Conservation (phyloP, 1,284 basidiomycete species). For the Ustilago sp. region DNA sequence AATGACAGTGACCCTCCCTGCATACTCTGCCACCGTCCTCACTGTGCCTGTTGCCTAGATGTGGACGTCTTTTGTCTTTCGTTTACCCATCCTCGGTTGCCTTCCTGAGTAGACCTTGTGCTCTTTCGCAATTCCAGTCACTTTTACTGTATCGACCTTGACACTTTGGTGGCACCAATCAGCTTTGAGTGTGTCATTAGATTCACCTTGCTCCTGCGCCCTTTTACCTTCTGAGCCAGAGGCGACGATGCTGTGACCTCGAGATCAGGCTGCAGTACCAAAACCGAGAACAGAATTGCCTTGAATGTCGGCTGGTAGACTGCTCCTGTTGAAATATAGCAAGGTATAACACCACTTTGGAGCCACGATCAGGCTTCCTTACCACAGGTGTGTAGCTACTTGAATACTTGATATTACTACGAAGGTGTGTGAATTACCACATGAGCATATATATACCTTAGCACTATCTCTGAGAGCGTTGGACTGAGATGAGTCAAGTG, state of each 20-base stretch:
- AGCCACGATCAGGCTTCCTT: no score
- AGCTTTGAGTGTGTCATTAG: not conserved
- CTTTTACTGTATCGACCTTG: not conserved
- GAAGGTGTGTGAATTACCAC: no score
- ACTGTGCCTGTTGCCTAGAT: conserved; percentile 19
- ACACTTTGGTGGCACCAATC: not conserved
- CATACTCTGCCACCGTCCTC: conserved; percentile 29
- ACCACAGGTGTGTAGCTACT: no score
- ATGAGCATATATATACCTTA: no score
- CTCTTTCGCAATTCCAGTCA: not conserved
- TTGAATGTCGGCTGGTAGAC: not conserved
- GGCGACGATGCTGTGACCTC: not conserved
- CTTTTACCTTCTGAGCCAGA: not conserved
- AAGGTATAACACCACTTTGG: no score
- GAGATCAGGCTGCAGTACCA: not conserved
- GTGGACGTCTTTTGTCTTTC: not conserved
- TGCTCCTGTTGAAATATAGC: no score
- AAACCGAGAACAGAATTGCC: not conserved
- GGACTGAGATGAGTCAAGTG: no score
- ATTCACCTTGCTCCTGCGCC: not conserved
- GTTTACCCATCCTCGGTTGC: not conserved
- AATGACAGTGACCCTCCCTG: conserved; percentile 22
- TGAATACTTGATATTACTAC: no score
- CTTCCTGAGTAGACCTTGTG: not conserved
- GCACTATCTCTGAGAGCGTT: no score